Base-by-base conservation (phyloP, 2,329 filamentous ascomycete genomes). In the Huntiella savannae region DNA sequence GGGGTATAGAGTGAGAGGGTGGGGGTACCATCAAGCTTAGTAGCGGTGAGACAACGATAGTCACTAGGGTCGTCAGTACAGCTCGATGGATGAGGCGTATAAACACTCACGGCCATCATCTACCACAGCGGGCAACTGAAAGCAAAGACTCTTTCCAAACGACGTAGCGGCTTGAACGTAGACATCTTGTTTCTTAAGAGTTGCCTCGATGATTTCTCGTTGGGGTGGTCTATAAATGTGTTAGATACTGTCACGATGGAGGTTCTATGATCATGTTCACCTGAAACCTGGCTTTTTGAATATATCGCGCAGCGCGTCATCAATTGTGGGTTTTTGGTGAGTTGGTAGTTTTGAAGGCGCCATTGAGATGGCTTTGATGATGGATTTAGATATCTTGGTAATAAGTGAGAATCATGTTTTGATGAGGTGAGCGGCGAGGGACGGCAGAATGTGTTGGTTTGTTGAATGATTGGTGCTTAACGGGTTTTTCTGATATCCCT, bases 61-160 rank as follows among this genome's bases (percentile, higher is more conserved):
- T 94, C 53, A 94, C 81, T 85, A 50, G 10, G 34, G 22, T 22
- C 36, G 32, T 7, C 33, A 34, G 39, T 43, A 45, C 7, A 16
- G 10, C 16, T 38, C n/a, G 33, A 5, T 15, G 15, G 22, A 16
- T 13, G 15, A 12, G 41, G 7, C 12, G 8, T n/a, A 16, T 35
- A 16, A 5, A 5, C 5, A 33, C 4, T 33, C 64, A 86, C 82
- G 85, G 53, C 88, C 88, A 59, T 79, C 75, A 55, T 88, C 81
- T 48, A 94, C 78, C 32, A 95, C 77, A 17, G 87, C 87, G 6
- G 87, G 87, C 1, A 95, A 69, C 59, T 95, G 87, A 58, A 88
- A 95, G 63, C 88, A 95, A 45, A 95, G 62, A 56, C 84, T 92
- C 62, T 95, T 95, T 37, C 87, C 88, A 59, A 95, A 95, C 7